Evolutionary conservation across 805 yeast species (phyloP), one percentile per base, ranked within the genome.

Genomic region (Wickerhamomyces alni): DNA sequence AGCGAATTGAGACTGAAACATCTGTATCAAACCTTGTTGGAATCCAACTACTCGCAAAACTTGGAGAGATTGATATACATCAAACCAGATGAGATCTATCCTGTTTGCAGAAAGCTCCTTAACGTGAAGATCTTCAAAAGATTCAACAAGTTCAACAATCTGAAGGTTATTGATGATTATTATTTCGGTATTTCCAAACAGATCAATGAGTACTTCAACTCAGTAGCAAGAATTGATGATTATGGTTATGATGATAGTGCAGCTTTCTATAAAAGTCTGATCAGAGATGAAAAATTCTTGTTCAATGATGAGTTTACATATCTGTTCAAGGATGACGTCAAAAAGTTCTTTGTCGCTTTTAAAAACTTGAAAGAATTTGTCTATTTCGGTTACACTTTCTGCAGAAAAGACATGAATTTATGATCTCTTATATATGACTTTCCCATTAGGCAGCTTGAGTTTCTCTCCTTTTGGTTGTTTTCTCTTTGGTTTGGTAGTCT

Each of bases 401-500:
- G 17, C 9, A 26, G 30, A 27, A 17, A 24, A 17, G 28, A 29
- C 17, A 17, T 33, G 33, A 25, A 27, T 9, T 11, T 27, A 18
- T 18, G 17, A 19, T 27, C 12, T 17, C 11, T 17, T 35, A 38
- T 62, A 60, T 4, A 75, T 66, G 10, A 75, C 74, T 52, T 78
- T 78, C 1, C 86, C 86, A 51, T 79, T 80, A 9, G 82, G 82
- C 43, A 80, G 62, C 36, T 67, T 75, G 33, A 64, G 57, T 46
- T 67, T 73, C 41, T 69, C 69, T 9, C 74, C 76, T 37, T 56
- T 59, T 18, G 53, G 62, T 16, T 49, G 52, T 37, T 61, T 58
- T 52, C 63, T 54, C 44, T 61, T 61, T 24, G 8, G 17, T 18
- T 46, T 45, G 16, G 38, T 38, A 26, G 43, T 44, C 17, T 43